A percentile compares a stretch with the other conserved stretches of the same genome.
Evolutionary conservation across 148 eudicot species (phyloP).

Genomic region (Euryodendron excelsum): DNA sequence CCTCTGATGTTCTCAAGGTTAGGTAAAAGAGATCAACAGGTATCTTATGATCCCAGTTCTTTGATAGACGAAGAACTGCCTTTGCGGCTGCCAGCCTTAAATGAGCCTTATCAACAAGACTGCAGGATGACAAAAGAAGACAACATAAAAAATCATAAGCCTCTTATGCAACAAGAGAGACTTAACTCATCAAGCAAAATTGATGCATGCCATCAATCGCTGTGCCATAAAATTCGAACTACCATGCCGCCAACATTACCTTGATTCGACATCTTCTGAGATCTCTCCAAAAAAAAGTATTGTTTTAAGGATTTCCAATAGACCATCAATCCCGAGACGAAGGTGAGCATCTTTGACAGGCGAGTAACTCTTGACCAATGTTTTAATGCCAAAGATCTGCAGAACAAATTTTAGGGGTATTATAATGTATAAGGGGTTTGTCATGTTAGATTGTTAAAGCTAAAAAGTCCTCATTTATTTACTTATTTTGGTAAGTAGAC

Average conservation of each 20-base stretch:
- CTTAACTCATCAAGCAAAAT: neutral
- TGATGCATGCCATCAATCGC: neutral
- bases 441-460: neutral
- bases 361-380: conserved; percentile 90
- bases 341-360: conserved; percentile 96
- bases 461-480: neutral
- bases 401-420: neutral
- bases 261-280: conserved; percentile 66
- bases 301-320: conserved; percentile 62
- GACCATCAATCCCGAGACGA: conserved; percentile 78
- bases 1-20: conserved; percentile 82
- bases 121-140: conserved; percentile 30
- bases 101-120: conserved; percentile 87
- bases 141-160: neutral
- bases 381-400: conserved; percentile 87
- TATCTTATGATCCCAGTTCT: conserved; percentile 83
- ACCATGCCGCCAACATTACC: conserved; percentile 39
- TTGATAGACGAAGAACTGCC: conserved; percentile 90
- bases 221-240: neutral
- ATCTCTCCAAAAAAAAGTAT: conserved; percentile 79
- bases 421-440: neutral
- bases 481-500: neutral
- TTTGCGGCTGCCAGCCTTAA: conserved; percentile 93
- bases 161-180: neutral
- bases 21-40: conserved; percentile 78